Base-by-base conservation (phyloP, 2,329 filamentous ascomycete species). In the Penicillium palitans region DNA sequence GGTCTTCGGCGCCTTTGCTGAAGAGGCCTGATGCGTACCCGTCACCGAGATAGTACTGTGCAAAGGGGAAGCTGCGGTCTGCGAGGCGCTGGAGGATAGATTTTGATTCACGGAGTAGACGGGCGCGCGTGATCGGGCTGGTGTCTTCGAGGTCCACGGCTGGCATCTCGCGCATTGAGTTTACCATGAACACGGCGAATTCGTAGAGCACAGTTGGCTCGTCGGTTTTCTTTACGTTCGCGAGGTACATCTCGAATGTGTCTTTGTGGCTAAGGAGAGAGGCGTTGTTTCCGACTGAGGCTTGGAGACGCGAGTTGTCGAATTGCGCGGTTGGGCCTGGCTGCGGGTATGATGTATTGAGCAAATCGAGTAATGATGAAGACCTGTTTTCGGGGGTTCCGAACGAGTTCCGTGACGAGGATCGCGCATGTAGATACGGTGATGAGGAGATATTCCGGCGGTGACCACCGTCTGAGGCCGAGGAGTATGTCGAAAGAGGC, bases 171-270 rank as follows among this genome's bases (percentile, higher is more conserved):
- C 91, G 89, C 41, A 93, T 93, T 2, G 91, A 89, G 47, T 93
- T 90, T 66, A 98, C 89, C 80, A 99, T 87, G 74, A 96, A 96
- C 39, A 98, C 85, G 2, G 95, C 95, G 76, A 99, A 98, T 31
- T 96, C 95, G 75, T 98, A 98, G 75, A 97, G 92, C 35, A 96
- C 90, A 4, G 90, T 88, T 17, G 88, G 83, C 74, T 97, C 92
- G 62, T 90, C 95, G 3, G 95, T 96, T 80, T 99, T 99, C 79
- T 97, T 98, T 58, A 97, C 91, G 70, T 98, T 99, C 55, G 89
- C 88, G 45, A 93, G 86, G 75, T 99, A 99, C 93, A 98, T 97
- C 55, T 98, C 93, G 49, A 99, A 84, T 2, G 95, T 99, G 78
- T 98, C 93, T 71, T 93, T 90, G 35, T 91, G 89, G 70, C 91